Base-by-base conservation (phyloP, 2,329 filamentous ascomycete species). In the Seiridium unicorne region DNA sequence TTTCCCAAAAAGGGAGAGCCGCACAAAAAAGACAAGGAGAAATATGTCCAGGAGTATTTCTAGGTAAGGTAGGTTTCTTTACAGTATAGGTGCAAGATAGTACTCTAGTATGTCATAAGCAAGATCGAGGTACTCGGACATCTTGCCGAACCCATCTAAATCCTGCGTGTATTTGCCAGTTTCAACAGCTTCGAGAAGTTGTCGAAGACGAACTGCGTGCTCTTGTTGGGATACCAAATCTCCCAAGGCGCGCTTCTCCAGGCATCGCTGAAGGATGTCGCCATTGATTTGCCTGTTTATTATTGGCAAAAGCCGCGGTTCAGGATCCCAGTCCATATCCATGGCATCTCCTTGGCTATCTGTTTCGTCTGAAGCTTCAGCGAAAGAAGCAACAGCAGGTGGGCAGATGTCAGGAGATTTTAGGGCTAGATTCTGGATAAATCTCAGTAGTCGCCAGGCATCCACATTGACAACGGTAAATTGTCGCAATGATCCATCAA, bases 381-480 rank as follows among this genome's bases (percentile, higher is more conserved):
- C 65, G 63, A 60, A 56, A 42, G 58, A 31, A 53, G 47, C 49
- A 62, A 68, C 58, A 71, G 72, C 72, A 62, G 84, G 84, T 3
- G 84, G 81, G 60, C 80, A 86, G 10, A 87, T 72, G 3, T 69
- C 64, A 5, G 72, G 68, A 34, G 80, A 82, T 34, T 74, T 72
- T 51, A 81, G 72, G 35, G 85, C 86, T 53, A 96, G 71, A 61
- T 89, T 89, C 68, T 96, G 89, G 1, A 97, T 70, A 63, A 94
- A 86, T 60, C 83, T 82, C 4, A 98, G 79, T 3, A 96, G 78
- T 5, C 82, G 81, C 85, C 89, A 90, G 6, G 88, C 82, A 2
- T 83, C 74, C 18, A 82, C 68, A 8, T 81, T 77, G 0, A 98
- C 75, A 11, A 93, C 75, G 1, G 84, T 84, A 66, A 97, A 89